These are phyloP conservation scores for Calonectria leucothoes DNA, from an alignment of 2,329 filamentous ascomycete genomes.

Conservation along the genomic window DNA sequence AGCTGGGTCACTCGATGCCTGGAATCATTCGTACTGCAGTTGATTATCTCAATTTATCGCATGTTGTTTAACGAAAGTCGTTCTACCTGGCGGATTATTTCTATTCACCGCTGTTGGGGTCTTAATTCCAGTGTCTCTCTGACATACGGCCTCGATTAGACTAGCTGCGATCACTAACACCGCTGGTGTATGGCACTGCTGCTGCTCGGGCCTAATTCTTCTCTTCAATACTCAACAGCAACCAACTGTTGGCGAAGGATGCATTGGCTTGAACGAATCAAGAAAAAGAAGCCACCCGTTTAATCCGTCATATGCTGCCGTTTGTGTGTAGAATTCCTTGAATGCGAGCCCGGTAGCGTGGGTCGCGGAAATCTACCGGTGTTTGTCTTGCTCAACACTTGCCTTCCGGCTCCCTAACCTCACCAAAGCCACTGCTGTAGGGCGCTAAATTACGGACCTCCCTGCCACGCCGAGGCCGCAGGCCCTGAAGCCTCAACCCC, in stretches of 20 bases:
- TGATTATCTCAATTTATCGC: neutral
- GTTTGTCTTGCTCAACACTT: neutral
- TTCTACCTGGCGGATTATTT: neutral
- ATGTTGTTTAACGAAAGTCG: neutral
- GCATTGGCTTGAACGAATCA: neutral
- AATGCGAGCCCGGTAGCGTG: neutral
- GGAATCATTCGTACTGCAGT: neutral
- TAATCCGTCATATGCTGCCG: no score
- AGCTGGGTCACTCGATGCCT: neutral
- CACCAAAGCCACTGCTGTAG: neutral
- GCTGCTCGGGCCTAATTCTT: neutral
- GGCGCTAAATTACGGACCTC: neutral
- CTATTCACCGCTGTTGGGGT: neutral
- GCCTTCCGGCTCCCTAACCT: neutral
- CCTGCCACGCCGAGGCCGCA: slow-evolving; percentile 19
- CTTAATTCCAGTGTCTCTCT: neutral
- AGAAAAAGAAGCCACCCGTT: neutral
- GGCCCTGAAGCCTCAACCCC: slow-evolving; percentile 37
- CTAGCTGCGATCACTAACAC: neutral
- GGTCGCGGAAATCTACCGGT: neutral
- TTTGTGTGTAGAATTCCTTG: neutral
- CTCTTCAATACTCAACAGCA: neutral
- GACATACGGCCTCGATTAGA: neutral
- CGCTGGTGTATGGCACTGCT: neutral
- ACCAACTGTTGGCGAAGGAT: neutral